Evolutionary conservation across 2,329 filamentous ascomycete genomes (phyloP), one percentile per base, ranked within the genome.

Genomic region (Cercospora sojina): DNA sequence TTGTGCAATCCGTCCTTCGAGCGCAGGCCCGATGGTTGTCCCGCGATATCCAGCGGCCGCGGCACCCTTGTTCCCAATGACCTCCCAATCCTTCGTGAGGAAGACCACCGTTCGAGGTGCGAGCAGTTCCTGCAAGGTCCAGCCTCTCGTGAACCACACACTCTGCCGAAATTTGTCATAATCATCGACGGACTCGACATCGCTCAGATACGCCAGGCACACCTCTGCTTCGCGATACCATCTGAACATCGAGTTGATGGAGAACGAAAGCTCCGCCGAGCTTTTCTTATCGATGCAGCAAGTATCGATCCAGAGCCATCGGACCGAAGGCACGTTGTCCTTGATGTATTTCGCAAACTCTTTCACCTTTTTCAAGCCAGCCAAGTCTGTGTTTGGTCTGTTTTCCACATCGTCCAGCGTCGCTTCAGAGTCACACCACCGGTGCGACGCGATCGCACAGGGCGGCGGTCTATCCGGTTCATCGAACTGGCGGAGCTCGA

Each of bases 41-140:
- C 61, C 38, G 18, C 25, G 23, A 18, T 64, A 29, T 16, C 13
- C 18, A 53, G 3, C 16, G n/a, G 38, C 3, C n/a, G 38, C 3
- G 38, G 13, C 38, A 2, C 65, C 67, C 64, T 72, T 72, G 32
- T 73, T 66, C 3, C 72, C 67, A 23, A 74, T 70, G 20, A 73
- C 66, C 16, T 73, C 18, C 72, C 69, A 72, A 12, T 55, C 32
- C 31, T 64, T 61, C 41, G 67, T 66, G 5, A 72, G 41, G 49
- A 73, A 73, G 9, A 72, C 47, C 5, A 74, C 53, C 10, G 57
- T n/a, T 8, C 31, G 59, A 13, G 70, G 70, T 16, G 69, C 72
- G 12, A 74, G 57, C 20, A 74, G 64, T 41, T 74, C 71, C 58
- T 73, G 70, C 16, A 73, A 63, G 31, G 70, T 74, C 71, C 67